A percentile compares a stretch with the other conserved stretches of the same genome.
These are phyloP conservation scores for Termitomyces sp. DNA, from an alignment of 768 basidiomycete genomes.

Conservation along the genomic window DNA sequence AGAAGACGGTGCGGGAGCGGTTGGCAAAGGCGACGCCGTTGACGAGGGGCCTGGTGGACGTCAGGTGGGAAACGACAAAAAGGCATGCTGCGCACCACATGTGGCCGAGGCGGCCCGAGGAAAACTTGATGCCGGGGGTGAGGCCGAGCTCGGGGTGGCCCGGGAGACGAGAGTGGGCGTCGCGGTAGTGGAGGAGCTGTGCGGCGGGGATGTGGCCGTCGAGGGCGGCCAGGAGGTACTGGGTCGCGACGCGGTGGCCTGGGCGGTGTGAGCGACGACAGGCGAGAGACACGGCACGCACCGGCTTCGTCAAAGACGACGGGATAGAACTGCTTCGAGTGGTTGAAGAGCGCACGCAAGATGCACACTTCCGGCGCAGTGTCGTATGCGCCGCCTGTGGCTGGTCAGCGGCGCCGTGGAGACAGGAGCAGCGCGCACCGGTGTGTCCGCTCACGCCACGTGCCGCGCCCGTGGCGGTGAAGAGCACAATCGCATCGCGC, in stretches of 20 bases:
- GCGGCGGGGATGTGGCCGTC: conserved; percentile 67
- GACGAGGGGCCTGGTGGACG: conserved; percentile 66
- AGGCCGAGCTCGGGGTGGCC: conserved; percentile 88
- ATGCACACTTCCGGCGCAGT: conserved; percentile 86
- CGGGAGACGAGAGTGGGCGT: conserved; percentile 80
- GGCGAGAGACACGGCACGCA: conserved; percentile 26
- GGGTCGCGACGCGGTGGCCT: conserved; percentile 90
- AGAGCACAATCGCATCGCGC: conserved; percentile 81
- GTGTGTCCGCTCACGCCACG: conserved; percentile 87
- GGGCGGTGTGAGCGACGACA: background rate
- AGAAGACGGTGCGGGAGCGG: conserved; percentile 71
- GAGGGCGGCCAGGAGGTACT: conserved; percentile 78
- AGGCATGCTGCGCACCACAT: too few relatives aligned
- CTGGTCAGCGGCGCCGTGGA: too few relatives aligned
- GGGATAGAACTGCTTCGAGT: conserved; percentile 57
- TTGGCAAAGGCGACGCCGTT: conserved; percentile 84
- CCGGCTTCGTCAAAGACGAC: conserved; percentile 81
- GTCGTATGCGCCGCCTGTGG: conserved; percentile 65
- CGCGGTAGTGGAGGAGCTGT: conserved; percentile 81
- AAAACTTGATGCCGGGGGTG: conserved; percentile 91
- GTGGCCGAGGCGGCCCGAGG: conserved; percentile 88
- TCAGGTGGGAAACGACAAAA: too few relatives aligned
- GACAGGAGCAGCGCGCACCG: conserved; percentile 24
- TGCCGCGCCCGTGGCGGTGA: conserved; percentile 82
- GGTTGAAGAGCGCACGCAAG: conserved; percentile 66